Base-by-base conservation (phyloP, 2,329 filamentous ascomycete species). In the Fusarium solani-melongenae region DNA sequence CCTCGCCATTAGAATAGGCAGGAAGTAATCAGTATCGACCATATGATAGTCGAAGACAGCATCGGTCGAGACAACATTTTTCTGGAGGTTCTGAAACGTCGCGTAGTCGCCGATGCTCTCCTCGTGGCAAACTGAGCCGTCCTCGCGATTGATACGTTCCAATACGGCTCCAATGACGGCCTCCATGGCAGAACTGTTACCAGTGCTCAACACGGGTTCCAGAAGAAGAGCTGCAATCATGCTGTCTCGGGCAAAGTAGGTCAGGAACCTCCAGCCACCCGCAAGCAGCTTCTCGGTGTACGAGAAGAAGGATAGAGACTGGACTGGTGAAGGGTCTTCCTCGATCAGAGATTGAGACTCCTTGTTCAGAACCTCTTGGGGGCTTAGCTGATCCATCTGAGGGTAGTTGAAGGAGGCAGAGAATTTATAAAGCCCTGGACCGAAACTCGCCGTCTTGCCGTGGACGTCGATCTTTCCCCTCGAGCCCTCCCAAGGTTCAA, bases 21-120 rank as follows among this genome's bases (percentile, higher is more conserved):
- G 84, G 67, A 85, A 90, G 72, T 88, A 92, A 71, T 92, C 90
- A 0, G 90, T 89, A 70, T 92, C 90, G 33, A 92, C 82, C 88
- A 91, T 91, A 22, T 87, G 87, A 74, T 91, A 91, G 51, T 87
- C 86, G 71, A 88, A 92, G 0, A 82, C 80, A 0, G 89, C 86
- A 2, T 85, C 86, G 0, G 85, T 88, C 11, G 87, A 89, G 1
- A 81, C 81, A 6, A 89, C 82, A 39, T 88, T 88, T 3, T 88
- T 82, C 64, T 90, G 84, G 11, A 84, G 63, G 68, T 92, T 90
- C 1, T 90, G 79, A 74, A 84, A 91, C 0, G 90, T 91, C 0
- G 90, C 89, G 75, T 92, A 92, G 75, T 92, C 91, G 6, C 86
- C 90, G 71, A 92, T 89, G 0, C 88, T 90, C 76, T 92, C 91